phyloP scores from a whole-genome alignment of 768 basidiomycete species.

The Leccinum longicurvipes region DNA sequence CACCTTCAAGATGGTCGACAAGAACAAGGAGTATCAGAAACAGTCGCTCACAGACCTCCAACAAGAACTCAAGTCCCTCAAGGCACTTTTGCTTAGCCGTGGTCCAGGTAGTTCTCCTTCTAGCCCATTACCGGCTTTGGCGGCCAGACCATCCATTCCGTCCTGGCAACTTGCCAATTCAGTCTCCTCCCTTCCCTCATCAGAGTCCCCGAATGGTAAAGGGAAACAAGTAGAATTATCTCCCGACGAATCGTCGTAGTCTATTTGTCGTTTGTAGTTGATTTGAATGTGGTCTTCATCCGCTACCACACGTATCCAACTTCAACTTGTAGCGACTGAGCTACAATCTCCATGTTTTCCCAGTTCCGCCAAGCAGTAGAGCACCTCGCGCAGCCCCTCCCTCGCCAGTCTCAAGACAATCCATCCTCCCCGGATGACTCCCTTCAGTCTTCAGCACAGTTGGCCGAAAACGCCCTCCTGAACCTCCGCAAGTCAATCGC shows the following conservation, averaged over 20 bases:
- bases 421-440: slow-evolving; percentile 26
- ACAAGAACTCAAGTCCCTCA: slow-evolving; percentile 91
- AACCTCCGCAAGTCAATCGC: slow-evolving; percentile 64
- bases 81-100: slow-evolving; percentile 79
- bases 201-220: slow-evolving; percentile 43
- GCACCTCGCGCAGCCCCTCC: slow-evolving; percentile 50
- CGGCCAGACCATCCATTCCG: slow-evolving; percentile 74
- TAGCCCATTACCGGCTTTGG: slow-evolving; percentile 46
- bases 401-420: slow-evolving; percentile 37
- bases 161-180: slow-evolving; percentile 80
- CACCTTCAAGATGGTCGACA: slow-evolving; percentile 80
- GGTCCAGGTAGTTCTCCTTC: slow-evolving; percentile 51
- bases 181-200: slow-evolving; percentile 18
- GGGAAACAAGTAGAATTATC: slow-evolving; percentile 50
- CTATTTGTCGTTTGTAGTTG: slow-evolving; percentile 7
- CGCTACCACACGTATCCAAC: too few relatives aligned
- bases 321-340: neutral
- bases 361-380: slow-evolving; percentile 74
- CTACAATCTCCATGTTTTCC: slow-evolving; percentile 46
- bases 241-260: slow-evolving; percentile 14
- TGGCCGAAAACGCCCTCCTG: slow-evolving; percentile 59
- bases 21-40: slow-evolving; percentile 81
- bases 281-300: neutral
- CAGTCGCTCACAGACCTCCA: slow-evolving; percentile 85
- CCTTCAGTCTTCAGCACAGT: slow-evolving; percentile 44